Base-by-base conservation (phyloP, 805 yeast species). In the Yarrowia osloensis region DNA sequence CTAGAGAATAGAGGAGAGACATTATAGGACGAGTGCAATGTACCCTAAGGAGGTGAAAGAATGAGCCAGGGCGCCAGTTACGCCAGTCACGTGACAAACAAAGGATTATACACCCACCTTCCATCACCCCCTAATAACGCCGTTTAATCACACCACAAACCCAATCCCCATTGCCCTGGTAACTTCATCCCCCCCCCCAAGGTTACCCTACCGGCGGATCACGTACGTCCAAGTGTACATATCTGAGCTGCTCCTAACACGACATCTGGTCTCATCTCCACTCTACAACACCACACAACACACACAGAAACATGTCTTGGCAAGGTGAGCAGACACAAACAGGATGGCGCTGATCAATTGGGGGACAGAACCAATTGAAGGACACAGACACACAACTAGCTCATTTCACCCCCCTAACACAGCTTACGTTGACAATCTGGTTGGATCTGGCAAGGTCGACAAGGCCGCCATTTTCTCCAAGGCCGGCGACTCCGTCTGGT, bases 401-500 rank as follows among this genome's bases (percentile, higher is more conserved):
- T n/a, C n/a, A n/a, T n/a, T n/a, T n/a, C n/a, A n/a, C 37, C 29
- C 8, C 39, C 3, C 66, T 49, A 42, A 63, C 61, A 57, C 67
- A 92, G 98, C 98, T 69, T 95, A 95, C 84, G 92, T 97, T 67
- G 98, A 95, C 77, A 94, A 92, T 81, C 86, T 95, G 72, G 81
- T 89, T 71, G 90, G 88, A 67, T 89, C 98, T 63, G 91, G 91
- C 70, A 91, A 90, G 78, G 83, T 95, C 71, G 98, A 94, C 81
- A 87, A 87, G 77, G 97, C 98, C 37, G 95, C 96, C 47, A 86
- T 95, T 72, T 93, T 90, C 79, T 93, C 98, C 11, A 88, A 90
- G 72, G 97, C 96, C 15, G 99, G 99, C 54, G 97, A 93, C 77
- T 85, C 97, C 22, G 84, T 87, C 65, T 95, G 99, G 99, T 98